Base-by-base conservation (phyloP, 768 basidiomycete genomes). In the Calocera viscosa region DNA sequence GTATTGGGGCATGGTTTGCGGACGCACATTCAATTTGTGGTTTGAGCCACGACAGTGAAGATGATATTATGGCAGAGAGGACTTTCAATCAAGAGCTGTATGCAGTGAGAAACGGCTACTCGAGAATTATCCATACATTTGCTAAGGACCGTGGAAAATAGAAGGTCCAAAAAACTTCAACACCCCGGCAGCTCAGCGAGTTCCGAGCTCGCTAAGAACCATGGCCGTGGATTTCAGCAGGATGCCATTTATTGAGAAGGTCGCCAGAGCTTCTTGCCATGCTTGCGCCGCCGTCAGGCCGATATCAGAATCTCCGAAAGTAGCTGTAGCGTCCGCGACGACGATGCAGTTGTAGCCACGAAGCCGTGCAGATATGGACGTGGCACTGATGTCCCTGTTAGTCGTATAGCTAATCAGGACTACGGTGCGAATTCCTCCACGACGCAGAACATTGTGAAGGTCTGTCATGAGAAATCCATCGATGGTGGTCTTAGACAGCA, bases 1-100 rank as follows among this genome's bases (percentile, higher is more conserved):
- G 19, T 60, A 60, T 26, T 60, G 53, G 53, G 53, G 53, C 14
- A 60, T 60, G 53, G 30, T 60, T 28, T 60, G 53, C 30, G 53
- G 53, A 2, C 24, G 53, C 14, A 16, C 53, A 28, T 60, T 60
- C 53, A 60, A 60, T 19, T 32, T 60, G 14, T 60, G 53, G 53
- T 60, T 60, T 30, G 53, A 60, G 53, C 53, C 53, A 3, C 14
- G 53, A 22, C 24, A 60, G 19, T 60, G 22, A 24, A 8, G 8
- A 47, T 5, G 5, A 24, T 47, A 19, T 47, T 24, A 47, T 3
- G 5, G 43, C 19, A 19, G 16, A 47, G 7, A 47, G 16, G 43
- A 10, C 11, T 47, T 47, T 47, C 19, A 47, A 8, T 47, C 24
- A 47, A 24, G 24, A 3, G 19, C 19, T 8, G 43, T 47, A 19